Evolutionary conservation across 164 flowering plant species (phyloP).

Genomic region (Umbilicus rupestris): DNA sequence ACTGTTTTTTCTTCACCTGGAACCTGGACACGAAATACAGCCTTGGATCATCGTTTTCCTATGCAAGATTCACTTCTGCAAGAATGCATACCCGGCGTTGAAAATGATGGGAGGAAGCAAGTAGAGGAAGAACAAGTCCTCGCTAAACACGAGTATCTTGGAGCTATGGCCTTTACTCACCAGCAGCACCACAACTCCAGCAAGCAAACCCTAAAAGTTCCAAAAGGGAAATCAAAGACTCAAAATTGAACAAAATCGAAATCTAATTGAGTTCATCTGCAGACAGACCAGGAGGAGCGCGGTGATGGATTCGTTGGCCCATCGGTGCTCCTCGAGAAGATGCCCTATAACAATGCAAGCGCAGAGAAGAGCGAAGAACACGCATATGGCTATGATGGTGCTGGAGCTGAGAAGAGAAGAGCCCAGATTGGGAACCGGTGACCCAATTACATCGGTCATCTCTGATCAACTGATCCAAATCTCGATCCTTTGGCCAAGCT

Average conservation of each 20-base stretch:
- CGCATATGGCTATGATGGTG: slow-evolving; percentile 28
- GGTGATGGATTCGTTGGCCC: slow-evolving; percentile 58
- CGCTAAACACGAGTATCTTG: slow-evolving; percentile 30
- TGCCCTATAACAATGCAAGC: slow-evolving; percentile 52
- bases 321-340: slow-evolving; percentile 43
- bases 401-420: slow-evolving; percentile 19
- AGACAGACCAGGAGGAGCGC: slow-evolving; percentile 43
- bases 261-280: not conserved
- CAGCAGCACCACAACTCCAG: slow-evolving; percentile 49
- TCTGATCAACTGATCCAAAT: not conserved
- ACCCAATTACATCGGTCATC: not conserved
- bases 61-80: no score
- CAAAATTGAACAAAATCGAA: not conserved
- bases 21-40: slow-evolving; percentile 25
- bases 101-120: slow-evolving; percentile 64
- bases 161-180: slow-evolving; percentile 33
- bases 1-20: slow-evolving; percentile 59
- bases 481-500: not conserved
- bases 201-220: slow-evolving; percentile 37
- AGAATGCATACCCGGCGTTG: slow-evolving; percentile 49
- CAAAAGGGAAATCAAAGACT: slow-evolving; percentile 4
- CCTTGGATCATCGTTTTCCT: no score
- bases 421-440: not conserved
- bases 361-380: slow-evolving; percentile 43
- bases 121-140: slow-evolving; percentile 57